Conservation (phyloP, 2,329 filamentous ascomycete genomes). For the Alternaria panax region DNA sequence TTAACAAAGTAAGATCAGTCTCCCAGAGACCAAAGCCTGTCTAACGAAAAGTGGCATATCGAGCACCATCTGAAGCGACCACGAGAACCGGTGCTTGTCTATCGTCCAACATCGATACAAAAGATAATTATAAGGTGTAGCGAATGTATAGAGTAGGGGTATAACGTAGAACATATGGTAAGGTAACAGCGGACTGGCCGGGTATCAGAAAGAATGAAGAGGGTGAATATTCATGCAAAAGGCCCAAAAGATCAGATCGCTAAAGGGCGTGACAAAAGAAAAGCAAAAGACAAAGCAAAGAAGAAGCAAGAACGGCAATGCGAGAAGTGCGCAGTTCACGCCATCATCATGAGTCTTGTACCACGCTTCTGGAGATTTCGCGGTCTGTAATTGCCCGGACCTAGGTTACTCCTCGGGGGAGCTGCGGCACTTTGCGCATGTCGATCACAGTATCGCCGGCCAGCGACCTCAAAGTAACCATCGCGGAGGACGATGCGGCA, state of each 20-base stretch:
- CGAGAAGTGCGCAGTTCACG: constrained; percentile 24
- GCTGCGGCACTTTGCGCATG: constrained; percentile 72
- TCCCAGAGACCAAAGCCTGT: constrained; percentile 16
- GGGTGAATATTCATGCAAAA: constrained; percentile 24
- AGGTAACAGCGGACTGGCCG: constrained; percentile 32
- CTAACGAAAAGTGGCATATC: constrained; percentile 23
- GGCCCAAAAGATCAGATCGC: constrained; percentile 17
- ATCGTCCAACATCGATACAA: constrained; percentile 12
- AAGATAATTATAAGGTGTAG: constrained; percentile 18
- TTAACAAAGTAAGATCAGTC: constrained; percentile 13
- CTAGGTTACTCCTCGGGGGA: constrained; percentile 49
- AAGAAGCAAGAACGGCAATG: background rate
- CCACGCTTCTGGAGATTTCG: constrained; percentile 57
- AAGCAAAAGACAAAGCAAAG: constrained; percentile 6
- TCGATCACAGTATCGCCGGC: constrained; percentile 82
- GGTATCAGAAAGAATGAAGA: constrained; percentile 29
- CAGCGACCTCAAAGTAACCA: constrained; percentile 90
- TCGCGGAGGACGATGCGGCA: constrained; percentile 77
- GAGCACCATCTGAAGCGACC: constrained; percentile 3
- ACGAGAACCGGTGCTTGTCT: background rate
- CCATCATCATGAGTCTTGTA: constrained; percentile 62
- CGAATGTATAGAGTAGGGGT: constrained; percentile 13
- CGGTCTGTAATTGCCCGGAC: constrained; percentile 45
- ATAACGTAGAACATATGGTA: constrained; percentile 12
- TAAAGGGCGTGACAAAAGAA: constrained; percentile 14